Evolutionary conservation across 116 monocot genomes (phyloP).

Genomic region (Iris pallida): DNA sequence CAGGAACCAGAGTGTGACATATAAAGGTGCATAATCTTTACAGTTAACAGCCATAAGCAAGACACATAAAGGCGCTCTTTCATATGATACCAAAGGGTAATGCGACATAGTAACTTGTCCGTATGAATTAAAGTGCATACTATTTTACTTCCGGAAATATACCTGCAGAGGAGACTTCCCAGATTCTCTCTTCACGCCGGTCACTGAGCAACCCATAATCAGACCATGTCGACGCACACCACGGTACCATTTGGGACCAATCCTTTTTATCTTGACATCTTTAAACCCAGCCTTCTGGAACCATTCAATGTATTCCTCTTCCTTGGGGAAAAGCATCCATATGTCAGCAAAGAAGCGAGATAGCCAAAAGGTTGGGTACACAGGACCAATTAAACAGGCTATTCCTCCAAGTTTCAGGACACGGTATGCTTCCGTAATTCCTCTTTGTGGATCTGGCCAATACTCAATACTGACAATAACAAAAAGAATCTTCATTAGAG

Average conservation of each 20-base stretch:
- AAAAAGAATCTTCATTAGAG: conserved; percentile 4
- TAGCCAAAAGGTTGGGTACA: conserved; percentile 94
- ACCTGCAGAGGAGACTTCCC: conserved; percentile 96
- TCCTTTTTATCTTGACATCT: conserved; percentile 83
- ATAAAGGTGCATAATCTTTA: too few species aligned
- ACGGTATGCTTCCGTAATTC: conserved; percentile 91
- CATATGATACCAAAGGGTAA: too few species aligned
- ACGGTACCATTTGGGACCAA: conserved; percentile 97
- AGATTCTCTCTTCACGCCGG: conserved; percentile 69
- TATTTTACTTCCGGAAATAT: neutral
- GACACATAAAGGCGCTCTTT: too few species aligned
- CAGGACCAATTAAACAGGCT: conserved; percentile 93
- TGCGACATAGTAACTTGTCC: too few species aligned
- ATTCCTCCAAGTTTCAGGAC: conserved; percentile 78
- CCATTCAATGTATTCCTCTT: conserved; percentile 98
- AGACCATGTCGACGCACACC: conserved; percentile 91
- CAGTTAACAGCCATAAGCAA: too few species aligned
- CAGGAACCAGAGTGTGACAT: too few species aligned
- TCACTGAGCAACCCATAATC: conserved; percentile 98
- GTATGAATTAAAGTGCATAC: too few species aligned
- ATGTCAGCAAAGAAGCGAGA: conserved; percentile 93
- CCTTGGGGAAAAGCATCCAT: conserved; percentile 99
- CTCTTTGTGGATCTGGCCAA: conserved; percentile 99
- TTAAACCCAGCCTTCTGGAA: conserved; percentile 94
- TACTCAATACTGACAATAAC: conserved; percentile 75